These are phyloP conservation scores for Xylariaceae sp. DNA, from an alignment of 2,329 filamentous ascomycete genomes.

Conservation along the genomic window DNA sequence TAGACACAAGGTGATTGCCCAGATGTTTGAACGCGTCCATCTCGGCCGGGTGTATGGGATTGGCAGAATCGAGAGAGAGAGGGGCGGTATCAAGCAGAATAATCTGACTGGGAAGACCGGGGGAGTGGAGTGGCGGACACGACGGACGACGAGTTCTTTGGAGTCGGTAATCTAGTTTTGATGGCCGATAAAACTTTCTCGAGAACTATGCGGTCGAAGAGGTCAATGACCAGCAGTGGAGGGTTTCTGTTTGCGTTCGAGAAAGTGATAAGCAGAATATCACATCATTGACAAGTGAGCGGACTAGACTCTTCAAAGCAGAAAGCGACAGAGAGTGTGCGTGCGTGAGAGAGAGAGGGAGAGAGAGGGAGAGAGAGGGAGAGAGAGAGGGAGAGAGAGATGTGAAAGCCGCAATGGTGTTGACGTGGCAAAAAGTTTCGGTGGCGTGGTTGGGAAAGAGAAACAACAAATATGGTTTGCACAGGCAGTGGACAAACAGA, in stretches of 20 bases:
- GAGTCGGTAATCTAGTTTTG: neutral
- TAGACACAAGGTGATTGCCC: constrained; percentile 79
- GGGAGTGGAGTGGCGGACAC: neutral
- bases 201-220: neutral
- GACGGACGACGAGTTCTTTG: neutral
- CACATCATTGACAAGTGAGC: constrained; percentile 25
- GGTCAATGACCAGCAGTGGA: neutral
- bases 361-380: too few relatives aligned
- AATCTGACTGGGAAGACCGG: neutral
- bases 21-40: constrained; percentile 77
- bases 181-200: neutral
- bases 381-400: neutral
- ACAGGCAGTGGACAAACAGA: neutral
- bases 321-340: neutral
- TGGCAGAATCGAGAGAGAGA: constrained; percentile 6
- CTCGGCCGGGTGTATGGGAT: constrained; percentile 49
- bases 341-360: too few relatives aligned
- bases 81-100: neutral
- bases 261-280: constrained; percentile 12
- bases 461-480: neutral
- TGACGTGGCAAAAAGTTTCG: neutral
- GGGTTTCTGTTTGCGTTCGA: constrained; percentile 10
- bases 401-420: constrained; percentile 3
- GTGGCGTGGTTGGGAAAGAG: neutral
- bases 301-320: neutral